phyloP scores from a whole-genome alignment of 495 filamentous ascomycete species.

The Lentithecium fluviatile region DNA sequence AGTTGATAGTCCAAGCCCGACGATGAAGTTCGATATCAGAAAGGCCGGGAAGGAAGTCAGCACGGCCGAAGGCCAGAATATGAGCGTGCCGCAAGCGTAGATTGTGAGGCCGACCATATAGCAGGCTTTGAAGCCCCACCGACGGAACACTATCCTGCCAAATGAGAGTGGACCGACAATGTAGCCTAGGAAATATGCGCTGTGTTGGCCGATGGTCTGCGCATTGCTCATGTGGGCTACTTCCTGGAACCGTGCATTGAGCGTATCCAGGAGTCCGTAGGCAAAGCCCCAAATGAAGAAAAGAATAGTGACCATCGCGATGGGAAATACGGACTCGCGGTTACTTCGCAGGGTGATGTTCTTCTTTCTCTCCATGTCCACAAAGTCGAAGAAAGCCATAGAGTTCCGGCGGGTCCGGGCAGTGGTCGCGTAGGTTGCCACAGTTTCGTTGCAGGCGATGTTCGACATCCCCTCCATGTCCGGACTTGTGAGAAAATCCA shows the following conservation, averaged over 20 bases:
- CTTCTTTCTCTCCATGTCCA: slow-evolving; percentile 74
- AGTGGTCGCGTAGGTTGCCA: slow-evolving; percentile 35
- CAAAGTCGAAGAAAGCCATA: slow-evolving; percentile 71
- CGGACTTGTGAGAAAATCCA: slow-evolving; percentile 61
- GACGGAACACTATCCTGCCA: slow-evolving; percentile 57
- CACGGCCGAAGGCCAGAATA: slow-evolving; percentile 73
- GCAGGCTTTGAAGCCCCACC: slow-evolving; percentile 66
- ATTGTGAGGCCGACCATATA: slow-evolving; percentile 64
- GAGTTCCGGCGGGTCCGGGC: slow-evolving; percentile 40
- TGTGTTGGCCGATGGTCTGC: slow-evolving; percentile 59
- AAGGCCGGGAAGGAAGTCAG: slow-evolving; percentile 65
- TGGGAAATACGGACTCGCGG: slow-evolving; percentile 43
- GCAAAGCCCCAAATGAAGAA: slow-evolving; percentile 51
- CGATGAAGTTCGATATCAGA: slow-evolving; percentile 65
- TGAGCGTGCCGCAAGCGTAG: slow-evolving; percentile 62
- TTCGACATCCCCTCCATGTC: slow-evolving; percentile 43
- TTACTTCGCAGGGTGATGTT: slow-evolving; percentile 58
- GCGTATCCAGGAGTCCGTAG: slow-evolving; percentile 45
- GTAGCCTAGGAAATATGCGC: slow-evolving; percentile 65
- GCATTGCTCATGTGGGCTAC: slow-evolving; percentile 40
- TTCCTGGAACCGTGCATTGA: slow-evolving; percentile 44
- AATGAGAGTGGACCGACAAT: slow-evolving; percentile 58
- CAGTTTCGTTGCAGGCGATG: slow-evolving; percentile 33
- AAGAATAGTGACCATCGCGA: slow-evolving; percentile 45
- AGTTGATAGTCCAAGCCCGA: slow-evolving; percentile 62